Evolutionary conservation across 495 filamentous ascomycete species (phyloP).

Genomic region (Aspergillus ostianus): DNA sequence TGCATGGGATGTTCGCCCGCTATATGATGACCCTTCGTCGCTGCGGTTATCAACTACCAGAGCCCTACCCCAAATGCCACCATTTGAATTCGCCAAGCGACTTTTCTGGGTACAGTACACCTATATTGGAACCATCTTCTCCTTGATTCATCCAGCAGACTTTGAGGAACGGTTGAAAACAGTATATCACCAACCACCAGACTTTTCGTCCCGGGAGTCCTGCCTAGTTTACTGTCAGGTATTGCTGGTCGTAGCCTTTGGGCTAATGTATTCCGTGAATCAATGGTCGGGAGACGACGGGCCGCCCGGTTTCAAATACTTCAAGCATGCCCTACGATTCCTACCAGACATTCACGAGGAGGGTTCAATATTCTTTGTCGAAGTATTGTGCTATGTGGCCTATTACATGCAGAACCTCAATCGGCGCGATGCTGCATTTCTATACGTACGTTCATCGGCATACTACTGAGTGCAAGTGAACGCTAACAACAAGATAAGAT

Average conservation of each 20-base stretch:
- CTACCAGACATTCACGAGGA: constrained; percentile 51
- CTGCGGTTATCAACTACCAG: constrained; percentile 27
- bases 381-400: constrained; percentile 50
- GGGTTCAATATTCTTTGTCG: constrained; percentile 49
- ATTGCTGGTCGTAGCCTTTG: constrained; percentile 49
- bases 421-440: constrained; percentile 46
- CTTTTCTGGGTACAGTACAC: constrained; percentile 49
- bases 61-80: constrained; percentile 38
- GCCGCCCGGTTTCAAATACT: constrained; percentile 51
- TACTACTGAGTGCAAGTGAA: neutral
- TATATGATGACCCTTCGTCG: constrained; percentile 39
- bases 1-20: constrained; percentile 40
- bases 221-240: constrained; percentile 39
- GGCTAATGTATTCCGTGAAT: constrained; percentile 52
- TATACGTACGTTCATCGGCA: constrained; percentile 30
- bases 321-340: constrained; percentile 45
- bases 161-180: constrained; percentile 42
- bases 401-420: constrained; percentile 55
- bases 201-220: constrained; percentile 34
- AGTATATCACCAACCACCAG: constrained; percentile 37
- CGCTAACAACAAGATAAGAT: constrained; percentile 26
- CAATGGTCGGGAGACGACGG: constrained; percentile 49
- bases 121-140: constrained; percentile 54
- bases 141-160: constrained; percentile 40
- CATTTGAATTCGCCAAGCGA: constrained; percentile 43